A percentile compares a stretch with the other conserved stretches of the same genome.
Evolutionary conservation across 208 protist genomes (phyloP).

Genomic region (Acanthamoeba quina): DNA sequence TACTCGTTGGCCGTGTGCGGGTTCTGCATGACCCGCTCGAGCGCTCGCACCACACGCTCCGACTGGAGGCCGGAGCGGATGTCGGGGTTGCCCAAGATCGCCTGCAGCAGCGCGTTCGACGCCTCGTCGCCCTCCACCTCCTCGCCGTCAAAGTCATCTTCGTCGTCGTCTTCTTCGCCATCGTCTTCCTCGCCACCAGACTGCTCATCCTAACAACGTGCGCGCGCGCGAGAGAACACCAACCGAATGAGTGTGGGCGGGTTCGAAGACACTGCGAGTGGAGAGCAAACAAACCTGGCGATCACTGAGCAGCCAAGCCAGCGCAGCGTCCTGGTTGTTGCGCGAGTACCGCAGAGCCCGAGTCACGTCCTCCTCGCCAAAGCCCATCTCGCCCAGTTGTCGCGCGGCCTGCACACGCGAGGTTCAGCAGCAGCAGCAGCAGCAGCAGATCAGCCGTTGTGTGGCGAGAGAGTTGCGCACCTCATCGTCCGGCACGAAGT

Average conservation of each 20-base stretch:
- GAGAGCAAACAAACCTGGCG: not conserved
- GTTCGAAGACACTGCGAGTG: not conserved
- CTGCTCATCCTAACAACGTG: not conserved
- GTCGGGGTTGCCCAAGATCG: constrained; percentile 13
- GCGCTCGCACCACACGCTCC: not conserved
- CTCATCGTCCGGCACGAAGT: constrained; percentile 27
- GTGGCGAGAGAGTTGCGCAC: constrained; percentile 24
- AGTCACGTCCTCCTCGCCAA: constrained; percentile 17
- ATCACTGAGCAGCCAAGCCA: constrained; percentile 64
- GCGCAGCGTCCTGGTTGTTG: constrained; percentile 56
- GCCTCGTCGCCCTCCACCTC: not conserved
- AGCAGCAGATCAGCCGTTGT: not conserved
- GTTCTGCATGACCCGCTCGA: constrained; percentile 64
- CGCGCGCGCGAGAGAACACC: not conserved
- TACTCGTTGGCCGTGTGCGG: constrained; percentile 29
- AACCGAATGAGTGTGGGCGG: not conserved
- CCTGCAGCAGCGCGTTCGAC: not conserved
- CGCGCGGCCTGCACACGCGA: not conserved
- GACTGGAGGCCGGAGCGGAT: constrained; percentile 39
- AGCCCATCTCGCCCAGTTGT: constrained; percentile 68
- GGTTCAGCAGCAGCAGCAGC: too few species aligned
- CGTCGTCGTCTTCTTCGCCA: not conserved
- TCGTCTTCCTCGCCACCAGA: not conserved
- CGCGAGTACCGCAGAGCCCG: constrained; percentile 4
- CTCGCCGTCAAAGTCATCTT: not conserved